phyloP scores from a whole-genome alignment of 2,329 filamentous ascomycete species.

The Pestalotiopsis sp. region DNA sequence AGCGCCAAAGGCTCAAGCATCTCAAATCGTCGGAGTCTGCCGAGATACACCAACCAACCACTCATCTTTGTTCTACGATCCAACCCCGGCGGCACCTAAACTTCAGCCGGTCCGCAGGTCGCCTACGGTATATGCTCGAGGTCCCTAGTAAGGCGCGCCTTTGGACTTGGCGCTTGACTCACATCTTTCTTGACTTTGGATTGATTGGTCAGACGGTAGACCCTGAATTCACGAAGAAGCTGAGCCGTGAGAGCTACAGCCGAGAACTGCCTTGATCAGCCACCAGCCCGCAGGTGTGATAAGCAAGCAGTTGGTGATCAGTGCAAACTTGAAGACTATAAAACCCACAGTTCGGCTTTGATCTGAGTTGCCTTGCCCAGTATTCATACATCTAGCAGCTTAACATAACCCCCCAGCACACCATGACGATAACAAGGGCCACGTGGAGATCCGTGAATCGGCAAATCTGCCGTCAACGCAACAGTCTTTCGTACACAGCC shows the following conservation, averaged over 20 bases:
- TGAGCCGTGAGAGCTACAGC: too few species aligned
- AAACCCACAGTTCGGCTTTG: background rate
- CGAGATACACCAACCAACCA: too few species aligned
- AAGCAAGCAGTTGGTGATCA: too few species aligned
- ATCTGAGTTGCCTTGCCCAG: background rate
- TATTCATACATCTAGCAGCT: background rate
- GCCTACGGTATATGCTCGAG: background rate
- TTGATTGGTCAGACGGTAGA: too few species aligned
- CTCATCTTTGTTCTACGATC: background rate
- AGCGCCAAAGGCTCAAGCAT: too few species aligned
- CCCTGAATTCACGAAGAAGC: too few species aligned
- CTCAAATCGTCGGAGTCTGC: too few species aligned
- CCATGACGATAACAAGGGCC: constrained; percentile 5
- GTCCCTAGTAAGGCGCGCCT: background rate
- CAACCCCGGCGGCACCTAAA: background rate
- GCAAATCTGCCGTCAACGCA: background rate
- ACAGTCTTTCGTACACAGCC: background rate
- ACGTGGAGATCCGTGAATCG: constrained; percentile 7
- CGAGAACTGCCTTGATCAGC: background rate
- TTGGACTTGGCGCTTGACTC: background rate
- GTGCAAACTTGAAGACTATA: too few species aligned
- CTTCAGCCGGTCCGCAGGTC: background rate
- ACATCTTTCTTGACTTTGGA: background rate
- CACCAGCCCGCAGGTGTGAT: too few species aligned
- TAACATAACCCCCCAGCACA: background rate